Conservation (phyloP, 2,329 filamentous ascomycete species). For the Diaporthe batatas region DNA sequence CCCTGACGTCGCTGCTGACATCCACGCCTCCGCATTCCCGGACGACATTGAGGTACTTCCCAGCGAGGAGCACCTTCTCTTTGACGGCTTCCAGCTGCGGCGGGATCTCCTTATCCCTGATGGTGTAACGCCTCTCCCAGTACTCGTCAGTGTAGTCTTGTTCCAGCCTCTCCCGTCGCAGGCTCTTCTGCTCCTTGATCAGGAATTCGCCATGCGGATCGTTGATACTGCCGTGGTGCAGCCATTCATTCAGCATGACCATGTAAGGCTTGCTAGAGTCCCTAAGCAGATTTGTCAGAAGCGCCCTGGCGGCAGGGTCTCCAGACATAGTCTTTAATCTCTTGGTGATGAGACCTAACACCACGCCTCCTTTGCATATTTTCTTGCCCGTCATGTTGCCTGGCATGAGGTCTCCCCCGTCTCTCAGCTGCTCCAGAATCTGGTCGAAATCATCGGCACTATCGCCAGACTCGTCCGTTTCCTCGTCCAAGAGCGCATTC, state of each 20-base stretch:
- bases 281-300: slow-evolving; percentile 85
- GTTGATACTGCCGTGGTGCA: slow-evolving; percentile 94
- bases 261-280: slow-evolving; percentile 96
- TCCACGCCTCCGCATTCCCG: slow-evolving; percentile 97
- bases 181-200: slow-evolving; percentile 95
- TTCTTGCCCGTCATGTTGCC: slow-evolving; percentile 88
- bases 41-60: slow-evolving; percentile 98
- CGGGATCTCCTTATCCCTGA: slow-evolving; percentile 90
- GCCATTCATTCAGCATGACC: slow-evolving; percentile 98
- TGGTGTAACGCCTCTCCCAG: slow-evolving; percentile 97
- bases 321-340: slow-evolving; percentile 91
- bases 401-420: slow-evolving; percentile 85
- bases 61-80: slow-evolving; percentile 93
- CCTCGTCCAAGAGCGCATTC: slow-evolving; percentile 88
- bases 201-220: slow-evolving; percentile 95
- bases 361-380: slow-evolving; percentile 95
- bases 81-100: slow-evolving; percentile 92
- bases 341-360: slow-evolving; percentile 88
- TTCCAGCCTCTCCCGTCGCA: slow-evolving; percentile 89
- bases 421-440: slow-evolving; percentile 88
- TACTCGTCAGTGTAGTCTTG: slow-evolving; percentile 99
- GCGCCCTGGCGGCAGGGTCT: slow-evolving; percentile 85
- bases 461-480: slow-evolving; percentile 77
- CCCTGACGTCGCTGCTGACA: slow-evolving; percentile 86
- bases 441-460: slow-evolving; percentile 90